Percentiles rank a stretch among this genome's conserved stretches.
Conservation (phyloP, 2,329 filamentous ascomycete genomes). For the Cordyceps fumosorosea region DNA sequence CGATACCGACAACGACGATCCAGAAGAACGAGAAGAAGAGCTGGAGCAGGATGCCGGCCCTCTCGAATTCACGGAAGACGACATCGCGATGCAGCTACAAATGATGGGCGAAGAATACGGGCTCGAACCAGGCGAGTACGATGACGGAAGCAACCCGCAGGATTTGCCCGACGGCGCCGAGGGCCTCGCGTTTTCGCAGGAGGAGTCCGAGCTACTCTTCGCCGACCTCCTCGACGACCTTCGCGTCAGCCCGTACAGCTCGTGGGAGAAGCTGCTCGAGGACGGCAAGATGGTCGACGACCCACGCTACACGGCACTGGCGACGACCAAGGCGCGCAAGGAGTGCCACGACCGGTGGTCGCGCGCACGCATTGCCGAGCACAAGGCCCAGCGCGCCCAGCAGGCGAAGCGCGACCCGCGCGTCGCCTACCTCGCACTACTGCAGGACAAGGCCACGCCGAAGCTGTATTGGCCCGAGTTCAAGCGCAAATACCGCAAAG, state of each 20-base stretch:
- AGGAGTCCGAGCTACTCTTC: constrained; percentile 73
- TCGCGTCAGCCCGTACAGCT: constrained; percentile 75
- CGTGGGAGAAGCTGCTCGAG: constrained; percentile 86
- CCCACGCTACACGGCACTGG: constrained; percentile 74
- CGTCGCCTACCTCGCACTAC: constrained; percentile 73
- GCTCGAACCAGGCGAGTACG: constrained; percentile 70
- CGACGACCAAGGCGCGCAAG: constrained; percentile 72
- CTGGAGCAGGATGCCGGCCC: constrained; percentile 47
- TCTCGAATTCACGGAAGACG: constrained; percentile 85
- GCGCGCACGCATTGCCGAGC: constrained; percentile 63
- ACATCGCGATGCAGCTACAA: constrained; percentile 86
- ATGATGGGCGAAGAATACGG: constrained; percentile 85
- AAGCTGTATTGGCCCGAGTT: constrained; percentile 99
- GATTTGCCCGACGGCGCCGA: constrained; percentile 66
- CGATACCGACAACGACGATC: constrained; percentile 48
- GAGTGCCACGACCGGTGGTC: constrained; percentile 84
- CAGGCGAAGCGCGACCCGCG: constrained; percentile 77
- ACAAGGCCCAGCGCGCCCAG: constrained; percentile 65
- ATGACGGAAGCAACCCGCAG: constrained; percentile 49
- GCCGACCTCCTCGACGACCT: constrained; percentile 80
- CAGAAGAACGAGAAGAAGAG: constrained; percentile 44
- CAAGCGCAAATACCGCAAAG: constrained; percentile 80
- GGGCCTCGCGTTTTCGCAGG: constrained; percentile 62
- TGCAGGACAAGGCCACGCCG: constrained; percentile 74
- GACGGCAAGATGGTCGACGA: constrained; percentile 79